phyloP scores from a whole-genome alignment of 352 stramenopile genomes.

The Globisporangium iwayamae region DNA sequence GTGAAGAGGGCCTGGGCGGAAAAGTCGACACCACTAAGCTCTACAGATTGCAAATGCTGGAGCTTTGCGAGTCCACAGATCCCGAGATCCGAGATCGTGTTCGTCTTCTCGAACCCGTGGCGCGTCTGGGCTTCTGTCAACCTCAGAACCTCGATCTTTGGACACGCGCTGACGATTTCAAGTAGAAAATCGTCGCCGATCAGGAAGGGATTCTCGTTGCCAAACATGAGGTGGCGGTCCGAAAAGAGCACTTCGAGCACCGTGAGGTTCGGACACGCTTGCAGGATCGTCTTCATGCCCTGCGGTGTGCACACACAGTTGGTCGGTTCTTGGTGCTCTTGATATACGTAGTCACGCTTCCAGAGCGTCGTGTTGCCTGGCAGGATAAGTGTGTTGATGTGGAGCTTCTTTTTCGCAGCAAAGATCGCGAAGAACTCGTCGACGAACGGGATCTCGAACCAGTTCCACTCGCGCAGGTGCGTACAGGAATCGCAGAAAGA shows the following conservation, averaged over 20 bases:
- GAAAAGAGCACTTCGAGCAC: constrained; percentile 24
- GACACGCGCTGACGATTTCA: constrained; percentile 16
- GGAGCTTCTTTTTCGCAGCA: constrained; percentile 19
- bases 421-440: constrained; percentile 31
- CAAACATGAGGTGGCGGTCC: constrained; percentile 25
- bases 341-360: constrained; percentile 29
- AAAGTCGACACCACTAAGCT: constrained; percentile 22
- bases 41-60: constrained; percentile 14
- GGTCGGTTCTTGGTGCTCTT: constrained; percentile 22
- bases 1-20: constrained; percentile 17
- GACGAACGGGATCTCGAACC: constrained; percentile 32
- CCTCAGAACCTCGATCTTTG: constrained; percentile 16
- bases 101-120: constrained; percentile 29
- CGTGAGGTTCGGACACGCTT: constrained; percentile 22
- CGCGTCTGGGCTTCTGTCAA: constrained; percentile 20
- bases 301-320: constrained; percentile 19
- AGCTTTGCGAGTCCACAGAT: constrained; percentile 16
- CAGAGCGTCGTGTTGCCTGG: constrained; percentile 31
- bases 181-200: constrained; percentile 27
- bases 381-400: constrained; percentile 19
- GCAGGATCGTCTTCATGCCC: constrained; percentile 19
- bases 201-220: constrained; percentile 14
- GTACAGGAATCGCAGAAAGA: constrained; percentile 27
- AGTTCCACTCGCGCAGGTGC: constrained; percentile 23
- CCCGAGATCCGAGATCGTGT: constrained; percentile 20